phyloP scores from a whole-genome alignment of 768 basidiomycete genomes.

The Chalciporus chontae region DNA sequence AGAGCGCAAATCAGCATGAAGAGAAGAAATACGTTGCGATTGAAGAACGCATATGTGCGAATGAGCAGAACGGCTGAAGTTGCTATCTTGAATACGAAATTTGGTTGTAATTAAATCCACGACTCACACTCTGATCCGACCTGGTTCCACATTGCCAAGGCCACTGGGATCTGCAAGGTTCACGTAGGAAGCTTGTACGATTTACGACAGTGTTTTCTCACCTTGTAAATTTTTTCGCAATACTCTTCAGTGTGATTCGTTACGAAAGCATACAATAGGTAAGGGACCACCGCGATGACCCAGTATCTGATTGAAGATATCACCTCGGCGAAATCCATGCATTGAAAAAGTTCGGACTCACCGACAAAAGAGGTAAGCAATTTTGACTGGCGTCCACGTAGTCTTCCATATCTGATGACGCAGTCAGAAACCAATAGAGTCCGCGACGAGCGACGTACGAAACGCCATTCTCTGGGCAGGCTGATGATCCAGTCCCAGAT shows the following conservation, averaged over 20 bases:
- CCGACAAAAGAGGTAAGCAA: conserved; percentile 84
- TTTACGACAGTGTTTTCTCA: conserved; percentile 20
- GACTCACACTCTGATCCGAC: conserved; percentile 71
- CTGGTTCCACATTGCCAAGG: conserved; percentile 85
- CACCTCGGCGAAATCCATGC: neutral
- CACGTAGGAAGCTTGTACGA: neutral
- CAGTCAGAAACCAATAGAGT: neutral
- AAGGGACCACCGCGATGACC: conserved; percentile 78
- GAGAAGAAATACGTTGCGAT: conserved; percentile 67
- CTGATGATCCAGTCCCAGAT: conserved; percentile 86
- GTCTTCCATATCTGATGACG: conserved; percentile 70
- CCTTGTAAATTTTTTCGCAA: conserved; percentile 72
- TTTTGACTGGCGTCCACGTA: conserved; percentile 80
- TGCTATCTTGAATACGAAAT: conserved; percentile 8
- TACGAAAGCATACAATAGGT: conserved; percentile 73
- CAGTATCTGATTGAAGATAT: conserved; percentile 54
- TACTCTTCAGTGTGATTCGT: conserved; percentile 59
- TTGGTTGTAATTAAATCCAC: neutral
- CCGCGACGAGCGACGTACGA: conserved; percentile 42
- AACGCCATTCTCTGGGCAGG: conserved; percentile 72
- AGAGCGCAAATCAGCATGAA: conserved; percentile 61
- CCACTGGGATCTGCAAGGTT: conserved; percentile 62
- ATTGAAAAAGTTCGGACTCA: conserved; percentile 34
- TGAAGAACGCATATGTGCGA: conserved; percentile 84
- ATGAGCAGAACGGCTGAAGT: conserved; percentile 69